Conservation (phyloP, 179 eudicot species). For the Kewa caespitosa region DNA sequence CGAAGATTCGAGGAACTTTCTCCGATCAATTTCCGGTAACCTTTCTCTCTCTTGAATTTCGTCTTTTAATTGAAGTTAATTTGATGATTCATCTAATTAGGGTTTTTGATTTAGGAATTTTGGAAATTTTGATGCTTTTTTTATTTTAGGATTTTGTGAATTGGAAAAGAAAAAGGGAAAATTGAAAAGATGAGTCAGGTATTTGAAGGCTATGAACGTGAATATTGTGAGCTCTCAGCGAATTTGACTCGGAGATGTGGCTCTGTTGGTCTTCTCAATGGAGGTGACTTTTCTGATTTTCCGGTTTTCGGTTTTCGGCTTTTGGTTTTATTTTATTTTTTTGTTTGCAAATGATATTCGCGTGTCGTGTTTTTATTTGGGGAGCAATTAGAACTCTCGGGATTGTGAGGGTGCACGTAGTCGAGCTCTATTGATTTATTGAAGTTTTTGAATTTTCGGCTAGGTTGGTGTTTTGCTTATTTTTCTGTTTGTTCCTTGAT, state of each 20-base stretch:
- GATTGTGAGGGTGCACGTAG: neutral
- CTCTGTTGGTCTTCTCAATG: slow-evolving; percentile 40
- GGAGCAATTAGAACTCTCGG: too few species aligned
- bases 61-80: neutral
- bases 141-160: neutral
- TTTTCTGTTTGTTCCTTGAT: neutral
- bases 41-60: neutral
- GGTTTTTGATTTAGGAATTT: neutral
- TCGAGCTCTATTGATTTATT: neutral
- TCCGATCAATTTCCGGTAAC: slow-evolving; percentile 11
- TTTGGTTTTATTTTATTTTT: neutral
- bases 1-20: neutral
- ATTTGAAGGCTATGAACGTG: slow-evolving; percentile 37
- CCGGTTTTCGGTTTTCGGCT: neutral
- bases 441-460: too few species aligned
- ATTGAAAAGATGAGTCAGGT: slow-evolving; percentile 34
- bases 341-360: neutral
- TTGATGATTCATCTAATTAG: neutral
- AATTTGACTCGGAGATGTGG: slow-evolving; percentile 44
- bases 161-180: neutral
- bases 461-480: neutral
- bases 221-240: slow-evolving; percentile 44
- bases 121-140: neutral
- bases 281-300: slow-evolving; percentile 32
- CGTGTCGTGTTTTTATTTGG: neutral